Conservation (phyloP, 495 filamentous ascomycete species). For the Xylaria acuta region DNA sequence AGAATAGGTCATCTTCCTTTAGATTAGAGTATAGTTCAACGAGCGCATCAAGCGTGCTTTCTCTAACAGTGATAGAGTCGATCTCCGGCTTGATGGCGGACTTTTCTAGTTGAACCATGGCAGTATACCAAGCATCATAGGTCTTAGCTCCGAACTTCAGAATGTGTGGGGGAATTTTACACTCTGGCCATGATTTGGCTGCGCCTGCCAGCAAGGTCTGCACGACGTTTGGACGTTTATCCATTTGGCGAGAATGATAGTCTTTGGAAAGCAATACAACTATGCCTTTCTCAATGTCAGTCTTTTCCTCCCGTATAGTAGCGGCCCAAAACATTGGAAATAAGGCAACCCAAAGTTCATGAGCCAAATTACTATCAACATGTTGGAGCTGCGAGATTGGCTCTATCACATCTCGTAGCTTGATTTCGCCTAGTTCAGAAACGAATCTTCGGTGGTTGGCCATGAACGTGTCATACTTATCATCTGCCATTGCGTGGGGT, state of each 20-base stretch:
- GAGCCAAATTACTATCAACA: constrained; percentile 76
- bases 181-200: constrained; percentile 78
- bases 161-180: constrained; percentile 93
- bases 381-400: constrained; percentile 96
- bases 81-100: constrained; percentile 80
- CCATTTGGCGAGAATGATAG: constrained; percentile 90
- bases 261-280: constrained; percentile 89
- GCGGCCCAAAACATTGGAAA: constrained; percentile 96
- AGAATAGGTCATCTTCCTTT: constrained; percentile 96
- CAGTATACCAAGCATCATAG: constrained; percentile 95
- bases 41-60: constrained; percentile 93
- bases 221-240: constrained; percentile 92
- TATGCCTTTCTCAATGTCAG: constrained; percentile 89
- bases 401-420: constrained; percentile 83
- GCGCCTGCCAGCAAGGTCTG: constrained; percentile 87
- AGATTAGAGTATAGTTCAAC: constrained; percentile 88
- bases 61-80: constrained; percentile 80
- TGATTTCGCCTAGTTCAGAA: constrained; percentile 80
- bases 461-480: constrained; percentile 81
- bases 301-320: constrained; percentile 81
- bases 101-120: constrained; percentile 82
- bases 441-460: constrained; percentile 80
- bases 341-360: constrained; percentile 86
- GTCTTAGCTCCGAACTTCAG: constrained; percentile 91
- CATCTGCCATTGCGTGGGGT: constrained; percentile 75